Conservation (phyloP, 345 rosid genomes). For the Abelmoschus esculentus region DNA sequence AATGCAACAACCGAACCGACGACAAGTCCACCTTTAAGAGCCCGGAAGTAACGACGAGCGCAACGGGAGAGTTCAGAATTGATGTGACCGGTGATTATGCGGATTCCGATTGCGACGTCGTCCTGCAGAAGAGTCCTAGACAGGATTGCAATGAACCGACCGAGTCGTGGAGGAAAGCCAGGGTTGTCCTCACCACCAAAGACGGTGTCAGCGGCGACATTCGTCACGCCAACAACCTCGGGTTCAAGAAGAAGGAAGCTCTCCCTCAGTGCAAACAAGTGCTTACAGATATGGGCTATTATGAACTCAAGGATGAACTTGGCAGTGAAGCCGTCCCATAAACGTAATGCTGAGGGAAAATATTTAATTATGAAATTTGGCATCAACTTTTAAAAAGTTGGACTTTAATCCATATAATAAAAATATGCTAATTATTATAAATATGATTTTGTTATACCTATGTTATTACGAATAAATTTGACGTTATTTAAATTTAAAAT, state of each 20-base stretch:
- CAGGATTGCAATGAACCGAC: conserved; percentile 19
- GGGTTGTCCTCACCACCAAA: conserved; percentile 15
- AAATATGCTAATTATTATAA: no score
- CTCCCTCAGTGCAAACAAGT: conserved; percentile 14
- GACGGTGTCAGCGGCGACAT: conserved; percentile 1
- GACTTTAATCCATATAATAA: no score
- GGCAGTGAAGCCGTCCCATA: background rate
- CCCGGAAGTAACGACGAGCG: conserved; percentile 6
- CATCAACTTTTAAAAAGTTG: no score
- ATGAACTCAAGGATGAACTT: background rate
- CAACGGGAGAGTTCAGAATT: conserved; percentile 14
- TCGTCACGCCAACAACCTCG: conserved; percentile 25
- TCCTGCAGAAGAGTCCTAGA: conserved; percentile 6
- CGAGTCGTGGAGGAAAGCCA: conserved; percentile 2
- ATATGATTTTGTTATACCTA: no score
- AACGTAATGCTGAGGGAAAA: background rate
- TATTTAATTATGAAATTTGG: no score
- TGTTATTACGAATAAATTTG: no score
- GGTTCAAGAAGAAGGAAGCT: conserved; percentile 21
- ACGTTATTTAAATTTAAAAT: no score
- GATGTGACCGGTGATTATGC: conserved; percentile 25
- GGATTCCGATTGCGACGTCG: conserved; percentile 27
- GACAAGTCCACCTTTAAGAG: background rate
- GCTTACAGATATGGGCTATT: conserved; percentile 18
- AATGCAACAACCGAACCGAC: background rate